phyloP scores from a whole-genome alignment of 139 green algal species.

The Haematococcus sp. region DNA sequence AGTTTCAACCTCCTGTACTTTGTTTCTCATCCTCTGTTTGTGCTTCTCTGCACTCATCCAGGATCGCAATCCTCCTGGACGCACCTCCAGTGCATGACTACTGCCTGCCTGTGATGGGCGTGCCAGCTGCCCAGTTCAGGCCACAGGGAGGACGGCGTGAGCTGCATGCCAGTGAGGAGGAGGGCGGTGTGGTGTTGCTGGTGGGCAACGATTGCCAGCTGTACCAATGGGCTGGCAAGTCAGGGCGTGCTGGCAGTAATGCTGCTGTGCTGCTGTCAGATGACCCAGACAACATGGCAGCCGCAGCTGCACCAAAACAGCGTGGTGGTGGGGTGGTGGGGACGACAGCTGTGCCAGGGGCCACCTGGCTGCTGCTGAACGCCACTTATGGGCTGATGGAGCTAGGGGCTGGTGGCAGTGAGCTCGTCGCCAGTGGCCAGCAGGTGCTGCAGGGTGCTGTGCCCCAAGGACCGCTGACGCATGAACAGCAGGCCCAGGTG shows the following conservation, averaged over 20 bases:
- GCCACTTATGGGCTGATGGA: slow-evolving; percentile 40
- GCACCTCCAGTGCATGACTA: slow-evolving; percentile 11
- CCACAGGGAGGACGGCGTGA: not conserved
- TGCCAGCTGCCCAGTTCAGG: not conserved
- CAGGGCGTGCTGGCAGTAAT: not conserved
- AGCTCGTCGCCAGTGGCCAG: not conserved
- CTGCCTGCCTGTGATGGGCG: not conserved
- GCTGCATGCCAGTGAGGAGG: not conserved
- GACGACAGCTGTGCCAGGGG: not conserved
- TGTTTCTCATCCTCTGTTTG: slow-evolving; percentile 1
- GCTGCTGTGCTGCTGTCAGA: slow-evolving; percentile 7
- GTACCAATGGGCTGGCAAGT: not conserved
- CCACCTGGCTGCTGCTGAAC: slow-evolving; percentile 28
- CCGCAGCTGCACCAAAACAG: not conserved
- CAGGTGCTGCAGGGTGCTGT: not conserved
- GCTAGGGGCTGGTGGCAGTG: slow-evolving; percentile 3
- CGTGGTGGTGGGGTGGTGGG: not conserved
- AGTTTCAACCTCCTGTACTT: no score
- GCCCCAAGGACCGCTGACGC: slow-evolving; percentile 15
- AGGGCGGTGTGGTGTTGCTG: not conserved
- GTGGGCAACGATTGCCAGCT: not conserved
- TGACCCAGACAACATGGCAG: slow-evolving; percentile 30
- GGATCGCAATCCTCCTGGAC: not conserved
- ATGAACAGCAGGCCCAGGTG: slow-evolving; percentile 12
- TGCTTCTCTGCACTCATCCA: not conserved